These are phyloP conservation scores for Holtermanniella nyarrowii DNA, from an alignment of 768 basidiomycete species.

Conservation along the genomic window DNA sequence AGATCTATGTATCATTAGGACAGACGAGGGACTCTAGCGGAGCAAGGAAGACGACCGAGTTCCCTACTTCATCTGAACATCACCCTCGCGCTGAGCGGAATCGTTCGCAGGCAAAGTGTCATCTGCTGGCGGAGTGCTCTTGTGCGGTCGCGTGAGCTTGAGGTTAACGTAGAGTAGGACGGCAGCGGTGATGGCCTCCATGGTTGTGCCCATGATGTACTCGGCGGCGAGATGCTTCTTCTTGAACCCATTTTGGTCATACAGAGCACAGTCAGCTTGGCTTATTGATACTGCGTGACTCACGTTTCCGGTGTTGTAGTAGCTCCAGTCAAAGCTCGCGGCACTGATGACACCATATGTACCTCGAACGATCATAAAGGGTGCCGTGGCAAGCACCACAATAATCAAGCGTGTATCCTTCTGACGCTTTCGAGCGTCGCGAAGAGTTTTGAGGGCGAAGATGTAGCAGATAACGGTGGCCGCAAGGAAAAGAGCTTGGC, in stretches of 20 bases:
- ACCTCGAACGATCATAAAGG: slow-evolving; percentile 1
- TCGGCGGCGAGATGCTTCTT: slow-evolving; percentile 1
- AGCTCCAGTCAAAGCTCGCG: slow-evolving; percentile 1
- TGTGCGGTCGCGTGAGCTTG: background rate
- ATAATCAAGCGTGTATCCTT: background rate
- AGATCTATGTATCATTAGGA: no score
- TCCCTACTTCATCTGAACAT: no score
- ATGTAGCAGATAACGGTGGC: background rate
- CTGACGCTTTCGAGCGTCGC: background rate
- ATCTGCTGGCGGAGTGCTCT: no score
- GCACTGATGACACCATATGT: slow-evolving; percentile 2
- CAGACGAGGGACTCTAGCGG: no score
- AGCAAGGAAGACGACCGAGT: no score
- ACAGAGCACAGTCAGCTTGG: background rate
- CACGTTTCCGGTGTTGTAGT: slow-evolving; percentile 4
- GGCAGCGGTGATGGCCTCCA: slow-evolving; percentile 3
- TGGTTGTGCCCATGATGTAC: slow-evolving; percentile 6
- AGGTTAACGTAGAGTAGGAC: background rate
- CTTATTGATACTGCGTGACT: background rate
- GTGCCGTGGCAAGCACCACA: background rate
- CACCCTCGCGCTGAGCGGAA: no score
- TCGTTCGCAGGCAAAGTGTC: no score
- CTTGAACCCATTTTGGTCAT: background rate
- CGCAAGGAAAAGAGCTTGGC: slow-evolving; percentile 4
- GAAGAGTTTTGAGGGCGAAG: background rate